Percentiles rank a stretch among this genome's conserved stretches.
These are phyloP conservation scores for Cladophialophora yegresii DNA, from an alignment of 2,329 filamentous ascomycete genomes.

Conservation along the genomic window DNA sequence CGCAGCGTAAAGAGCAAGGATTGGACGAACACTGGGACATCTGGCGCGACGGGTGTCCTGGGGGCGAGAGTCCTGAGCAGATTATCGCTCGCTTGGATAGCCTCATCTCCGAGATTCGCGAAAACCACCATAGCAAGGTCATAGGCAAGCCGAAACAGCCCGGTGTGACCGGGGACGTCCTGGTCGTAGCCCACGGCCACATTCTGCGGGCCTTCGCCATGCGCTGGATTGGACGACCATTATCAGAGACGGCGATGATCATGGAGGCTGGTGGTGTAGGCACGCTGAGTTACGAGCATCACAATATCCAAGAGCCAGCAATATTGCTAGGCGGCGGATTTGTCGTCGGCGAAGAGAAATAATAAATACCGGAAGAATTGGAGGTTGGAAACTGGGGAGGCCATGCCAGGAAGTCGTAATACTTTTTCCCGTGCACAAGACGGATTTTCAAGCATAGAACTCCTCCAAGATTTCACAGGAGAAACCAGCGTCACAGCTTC, in stretches of 20 bases:
- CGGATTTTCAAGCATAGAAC: neutral
- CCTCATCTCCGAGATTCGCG: slow-evolving; percentile 73
- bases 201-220: slow-evolving; percentile 85
- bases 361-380: slow-evolving; percentile 5
- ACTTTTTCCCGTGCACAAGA: neutral
- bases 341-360: slow-evolving; percentile 43
- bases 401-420: neutral
- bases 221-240: slow-evolving; percentile 73
- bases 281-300: slow-evolving; percentile 79
- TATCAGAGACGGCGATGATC: slow-evolving; percentile 75
- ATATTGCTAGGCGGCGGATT: slow-evolving; percentile 76
- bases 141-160: slow-evolving; percentile 58
- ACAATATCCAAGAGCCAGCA: slow-evolving; percentile 74
- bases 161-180: slow-evolving; percentile 59
- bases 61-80: slow-evolving; percentile 77
- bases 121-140: slow-evolving; percentile 63
- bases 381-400: neutral
- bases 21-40: slow-evolving; percentile 70
- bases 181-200: slow-evolving; percentile 87
- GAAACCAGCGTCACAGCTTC: neutral
- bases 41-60: slow-evolving; percentile 83
- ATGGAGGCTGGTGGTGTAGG: slow-evolving; percentile 88
- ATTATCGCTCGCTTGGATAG: slow-evolving; percentile 72
- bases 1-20: slow-evolving; percentile 59
- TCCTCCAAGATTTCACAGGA: neutral